Percentiles rank a stretch among this genome's conserved stretches.
Evolutionary conservation across 1,284 basidiomycete genomes (phyloP).

Genomic region (Inonotus obliquus): DNA sequence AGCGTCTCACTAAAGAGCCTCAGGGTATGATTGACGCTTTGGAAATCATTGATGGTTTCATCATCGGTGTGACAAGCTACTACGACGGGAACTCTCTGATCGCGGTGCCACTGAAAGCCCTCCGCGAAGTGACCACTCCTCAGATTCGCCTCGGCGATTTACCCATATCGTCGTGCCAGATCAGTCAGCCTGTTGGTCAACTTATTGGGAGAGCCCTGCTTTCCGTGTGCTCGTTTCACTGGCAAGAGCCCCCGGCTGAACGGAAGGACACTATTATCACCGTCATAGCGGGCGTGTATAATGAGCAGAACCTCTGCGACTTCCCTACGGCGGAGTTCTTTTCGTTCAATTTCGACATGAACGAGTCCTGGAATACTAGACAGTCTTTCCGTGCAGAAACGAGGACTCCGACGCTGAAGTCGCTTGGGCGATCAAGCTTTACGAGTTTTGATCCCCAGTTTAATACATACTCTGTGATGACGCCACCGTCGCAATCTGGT

Average conservation of each 20-base stretch:
- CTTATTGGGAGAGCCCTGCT: slow-evolving; percentile 6
- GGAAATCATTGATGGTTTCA: slow-evolving; percentile 4
- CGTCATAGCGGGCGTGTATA: slow-evolving; percentile 9
- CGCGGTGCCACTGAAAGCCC: background rate
- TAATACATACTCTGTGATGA: slow-evolving; percentile 8
- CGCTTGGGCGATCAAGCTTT: background rate
- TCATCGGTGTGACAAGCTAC: slow-evolving; percentile 1
- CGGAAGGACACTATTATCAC: slow-evolving; percentile 2
- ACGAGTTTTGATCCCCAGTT: background rate
- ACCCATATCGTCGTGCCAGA: background rate
- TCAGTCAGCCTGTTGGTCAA: background rate
- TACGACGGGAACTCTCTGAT: background rate
- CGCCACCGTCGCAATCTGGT: slow-evolving; percentile 8
- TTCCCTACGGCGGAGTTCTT: slow-evolving; percentile 2
- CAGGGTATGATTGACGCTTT: slow-evolving; percentile 7
- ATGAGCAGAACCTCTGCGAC: background rate
- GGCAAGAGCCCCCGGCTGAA: background rate
- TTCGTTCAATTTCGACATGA: background rate
- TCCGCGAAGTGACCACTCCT: background rate
- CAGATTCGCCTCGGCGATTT: background rate
- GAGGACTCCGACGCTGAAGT: background rate
- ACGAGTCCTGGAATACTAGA: background rate
- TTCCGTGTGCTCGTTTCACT: slow-evolving; percentile 6
- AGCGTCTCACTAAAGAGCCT: background rate
- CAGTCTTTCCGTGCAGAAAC: background rate